These are phyloP conservation scores for Tricholoma terreum DNA, from an alignment of 768 basidiomycete species.

Conservation along the genomic window DNA sequence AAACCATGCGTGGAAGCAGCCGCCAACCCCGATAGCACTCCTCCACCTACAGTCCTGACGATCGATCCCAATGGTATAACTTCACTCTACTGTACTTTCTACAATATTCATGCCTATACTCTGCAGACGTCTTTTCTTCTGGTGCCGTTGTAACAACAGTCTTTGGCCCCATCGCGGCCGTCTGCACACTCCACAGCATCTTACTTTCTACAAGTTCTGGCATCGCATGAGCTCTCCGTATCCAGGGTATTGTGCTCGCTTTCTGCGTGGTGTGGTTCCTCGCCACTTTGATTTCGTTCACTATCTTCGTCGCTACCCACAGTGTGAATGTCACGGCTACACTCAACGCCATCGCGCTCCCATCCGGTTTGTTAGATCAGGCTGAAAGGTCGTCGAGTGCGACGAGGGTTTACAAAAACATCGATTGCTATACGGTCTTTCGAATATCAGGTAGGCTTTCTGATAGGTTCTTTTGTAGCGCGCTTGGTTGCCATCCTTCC, in stretches of 20 bases:
- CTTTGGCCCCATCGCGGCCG: slow-evolving; percentile 30
- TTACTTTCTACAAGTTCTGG: slow-evolving; percentile 10
- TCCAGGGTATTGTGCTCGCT: slow-evolving; percentile 35
- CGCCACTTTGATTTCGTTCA: slow-evolving; percentile 18
- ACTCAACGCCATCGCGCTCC: slow-evolving; percentile 35
- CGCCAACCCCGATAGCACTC: too few relatives aligned
- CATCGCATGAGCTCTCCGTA: slow-evolving; percentile 25
- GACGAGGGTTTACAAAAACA: slow-evolving; percentile 41
- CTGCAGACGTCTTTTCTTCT: slow-evolving; percentile 36
- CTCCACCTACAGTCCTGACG: slow-evolving; percentile 29
- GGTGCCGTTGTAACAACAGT: slow-evolving; percentile 36
- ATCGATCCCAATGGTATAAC: slow-evolving; percentile 36
- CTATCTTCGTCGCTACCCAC: slow-evolving; percentile 36
- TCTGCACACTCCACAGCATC: slow-evolving; percentile 26
- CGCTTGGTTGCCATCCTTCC: slow-evolving; percentile 47
- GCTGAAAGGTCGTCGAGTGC: slow-evolving; percentile 35
- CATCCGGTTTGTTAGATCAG: slow-evolving; percentile 32
- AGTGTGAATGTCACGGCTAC: slow-evolving; percentile 42
- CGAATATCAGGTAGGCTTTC: neutral
- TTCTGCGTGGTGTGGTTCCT: slow-evolving; percentile 48
- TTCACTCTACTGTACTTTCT: neutral
- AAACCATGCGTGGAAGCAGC: too few relatives aligned
- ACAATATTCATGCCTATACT: neutral
- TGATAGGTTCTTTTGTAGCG: slow-evolving; percentile 31
- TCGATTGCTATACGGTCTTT: slow-evolving; percentile 39